Percentiles rank a stretch among this genome's conserved stretches.
Evolutionary conservation across 208 protist genomes (phyloP).

Genomic region (Jaenimonas drosophilae): DNA sequence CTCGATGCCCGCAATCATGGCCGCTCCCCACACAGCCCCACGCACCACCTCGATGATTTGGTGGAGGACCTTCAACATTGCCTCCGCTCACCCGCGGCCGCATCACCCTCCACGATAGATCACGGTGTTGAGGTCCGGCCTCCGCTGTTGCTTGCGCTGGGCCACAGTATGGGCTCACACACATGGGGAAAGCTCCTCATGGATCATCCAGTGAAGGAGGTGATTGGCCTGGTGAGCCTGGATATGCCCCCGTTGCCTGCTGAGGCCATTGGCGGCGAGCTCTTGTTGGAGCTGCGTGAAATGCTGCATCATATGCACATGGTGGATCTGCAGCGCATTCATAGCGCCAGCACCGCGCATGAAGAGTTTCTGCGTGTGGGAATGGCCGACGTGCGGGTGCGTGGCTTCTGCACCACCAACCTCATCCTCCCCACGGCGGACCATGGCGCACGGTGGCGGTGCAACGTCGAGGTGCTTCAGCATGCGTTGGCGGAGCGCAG

Average conservation of each 20-base stretch:
- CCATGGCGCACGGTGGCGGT: slow-evolving; percentile 22
- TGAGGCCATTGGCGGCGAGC: slow-evolving; percentile 8
- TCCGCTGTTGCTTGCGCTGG: slow-evolving; percentile 26
- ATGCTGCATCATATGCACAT: slow-evolving; percentile 32
- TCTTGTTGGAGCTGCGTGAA: slow-evolving; percentile 16
- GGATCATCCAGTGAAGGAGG: too few species aligned
- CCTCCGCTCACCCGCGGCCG: slow-evolving; percentile 2
- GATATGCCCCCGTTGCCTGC: slow-evolving; percentile 44
- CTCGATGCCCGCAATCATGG: slow-evolving; percentile 54
- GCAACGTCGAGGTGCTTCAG: slow-evolving; percentile 37
- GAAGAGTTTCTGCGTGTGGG: slow-evolving; percentile 41
- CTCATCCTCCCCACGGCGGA: slow-evolving; percentile 13
- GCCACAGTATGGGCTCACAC: slow-evolving; percentile 57
- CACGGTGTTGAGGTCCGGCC: not conserved
- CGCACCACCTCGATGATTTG: slow-evolving; percentile 20
- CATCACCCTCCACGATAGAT: not conserved
- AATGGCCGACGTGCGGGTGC: slow-evolving; percentile 23
- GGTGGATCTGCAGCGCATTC: slow-evolving; percentile 20
- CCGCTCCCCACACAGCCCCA: slow-evolving; percentile 30
- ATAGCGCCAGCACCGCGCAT: slow-evolving; percentile 28
- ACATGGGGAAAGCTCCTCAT: slow-evolving; percentile 41
- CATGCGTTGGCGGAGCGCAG: slow-evolving; percentile 13
- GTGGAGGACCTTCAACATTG: slow-evolving; percentile 24
- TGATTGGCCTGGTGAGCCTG: slow-evolving; percentile 28
- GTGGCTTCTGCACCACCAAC: slow-evolving; percentile 42